Evolutionary conservation across 768 basidiomycete genomes (phyloP), one percentile per base, ranked within the genome.

Genomic region (Leccinum incarnatum): DNA sequence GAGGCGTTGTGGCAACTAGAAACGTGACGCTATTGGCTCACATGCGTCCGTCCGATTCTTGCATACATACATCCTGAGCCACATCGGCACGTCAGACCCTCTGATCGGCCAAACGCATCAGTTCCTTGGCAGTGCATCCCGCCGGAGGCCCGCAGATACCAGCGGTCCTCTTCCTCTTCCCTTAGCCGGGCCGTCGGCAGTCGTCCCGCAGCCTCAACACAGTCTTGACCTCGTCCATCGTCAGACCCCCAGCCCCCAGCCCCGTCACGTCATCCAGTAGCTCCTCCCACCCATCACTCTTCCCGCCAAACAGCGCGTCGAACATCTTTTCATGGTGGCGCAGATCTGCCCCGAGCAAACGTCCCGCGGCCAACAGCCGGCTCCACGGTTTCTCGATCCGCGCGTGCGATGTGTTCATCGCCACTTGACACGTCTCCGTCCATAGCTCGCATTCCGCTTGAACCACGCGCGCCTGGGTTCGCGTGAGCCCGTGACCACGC

Each of bases 361-460:
- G 81, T 17, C 83, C 88, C 1, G 89, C 88, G 56, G 88, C 86
- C 17, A 89, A 69, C 37, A 95, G 76, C 56, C 79, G 79, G 52
- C 81, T 75, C 94, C 95, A 96, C 3, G 93, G 91, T 0, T 81
- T 82, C 67, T 89, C 88, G 1, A 88, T 80, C 17, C 85, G 81
- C 54, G 72, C 76, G 64, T 70, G 79, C 19, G 72, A 72, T n/a
- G 63, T 65, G n/a, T 60, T 69, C 40, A 93, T 73, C 2, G 85
- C 87, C 21, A 76, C 73, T 27, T 83, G 81, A 58, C 86, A 91
- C 7, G 90, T 88, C 73, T 92, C 89, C 5, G 88, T 79, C 94
- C 95, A 94, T 51, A 93, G 79, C 67, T 86, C 81, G 76, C 84
- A 85, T 72, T 98, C 95, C 1, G 82, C 81, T 21, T 77, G 77